Base-by-base conservation (phyloP, 1,284 basidiomycete species). In the Hemileia vastatrix region DNA sequence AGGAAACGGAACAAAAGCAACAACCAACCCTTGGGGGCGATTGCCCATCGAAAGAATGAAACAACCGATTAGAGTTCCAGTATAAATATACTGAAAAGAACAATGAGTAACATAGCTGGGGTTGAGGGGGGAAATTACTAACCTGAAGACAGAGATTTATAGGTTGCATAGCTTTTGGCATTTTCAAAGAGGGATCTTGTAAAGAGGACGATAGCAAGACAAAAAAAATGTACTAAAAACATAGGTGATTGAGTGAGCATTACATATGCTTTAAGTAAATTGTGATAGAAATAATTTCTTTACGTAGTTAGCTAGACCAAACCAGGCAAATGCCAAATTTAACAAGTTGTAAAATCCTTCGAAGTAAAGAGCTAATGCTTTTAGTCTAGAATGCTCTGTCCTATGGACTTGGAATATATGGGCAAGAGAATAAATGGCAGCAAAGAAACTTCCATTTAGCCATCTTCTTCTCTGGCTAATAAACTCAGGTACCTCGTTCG, bases 31-130 rank as follows among this genome's bases (percentile, higher is more conserved):
- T 77, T 86, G 84, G 1, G 94, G 94, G 66, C 91, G 86, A 76
- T 97, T 98, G 3, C 95, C 94, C 88, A 98, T 93, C 0, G 90
- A 88, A 75, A 98, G 88, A 18, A 97, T 81, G 80, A 98, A 96
- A 70, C 86, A 88, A 0, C 88, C 86, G 15, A 93, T 82, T 15
- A 96, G 82, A 40, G 90, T 83, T 1, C 87, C 88, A 2, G 86
- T 83, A 80, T 95, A 87, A 32, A 86, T 77, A 75, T 92, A 96
- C 85, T 96, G 76, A 33, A 44, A 44, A 18, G 21, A 54, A 19
- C 2, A 54, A 15, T 50, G 21, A n/a, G 1, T 19, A 18, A 18
- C 18, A 59, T 59, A 23, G 18, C 18, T 45, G 23, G 18, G 24
- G 31, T 11, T 5, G 33, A 1, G 21, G 48, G 23, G 31, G n/a